phyloP scores from a whole-genome alignment of 345 rosid genomes.

The Gossypioides kirkii region DNA sequence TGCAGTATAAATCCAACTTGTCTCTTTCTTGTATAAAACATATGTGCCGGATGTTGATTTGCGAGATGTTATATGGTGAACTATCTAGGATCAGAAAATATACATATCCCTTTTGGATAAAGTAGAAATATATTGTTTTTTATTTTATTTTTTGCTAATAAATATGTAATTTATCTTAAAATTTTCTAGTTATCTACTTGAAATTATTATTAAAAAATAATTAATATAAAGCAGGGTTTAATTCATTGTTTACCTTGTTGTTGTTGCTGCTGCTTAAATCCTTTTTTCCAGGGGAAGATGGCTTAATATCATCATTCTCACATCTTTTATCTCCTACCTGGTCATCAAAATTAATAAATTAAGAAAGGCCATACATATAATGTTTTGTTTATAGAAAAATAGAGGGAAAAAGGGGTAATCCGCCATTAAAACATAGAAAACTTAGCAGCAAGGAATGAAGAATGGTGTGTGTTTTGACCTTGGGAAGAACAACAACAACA shows the following conservation, averaged over 20 bases:
- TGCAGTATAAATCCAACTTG: background rate
- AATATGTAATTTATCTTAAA: background rate
- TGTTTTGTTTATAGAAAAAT: background rate
- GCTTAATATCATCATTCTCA: slow-evolving; percentile 24
- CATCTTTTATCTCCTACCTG: slow-evolving; percentile 31
- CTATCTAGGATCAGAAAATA: background rate
- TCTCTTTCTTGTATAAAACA: background rate
- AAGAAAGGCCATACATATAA: too few relatives aligned
- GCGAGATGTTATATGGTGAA: background rate
- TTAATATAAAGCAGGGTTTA: background rate
- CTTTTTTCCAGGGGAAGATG: slow-evolving; percentile 25
- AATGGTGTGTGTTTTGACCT: slow-evolving; percentile 21
- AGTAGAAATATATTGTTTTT: background rate
- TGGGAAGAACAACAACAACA: slow-evolving; percentile 19
- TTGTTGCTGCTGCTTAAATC: slow-evolving; percentile 13
- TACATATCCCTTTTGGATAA: background rate
- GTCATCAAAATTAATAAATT: background rate
- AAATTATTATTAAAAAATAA: too few relatives aligned
- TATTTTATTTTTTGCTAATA: background rate
- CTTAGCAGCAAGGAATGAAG: background rate
- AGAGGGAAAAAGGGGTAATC: too few relatives aligned
- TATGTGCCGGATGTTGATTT: background rate
- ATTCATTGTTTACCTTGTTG: background rate
- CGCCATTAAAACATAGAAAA: background rate
- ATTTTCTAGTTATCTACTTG: too few relatives aligned